Percentiles rank a stretch among this genome's conserved stretches.
Evolutionary conservation across 2,329 filamentous ascomycete species (phyloP).

Genomic region (Epicoccum nigrum): DNA sequence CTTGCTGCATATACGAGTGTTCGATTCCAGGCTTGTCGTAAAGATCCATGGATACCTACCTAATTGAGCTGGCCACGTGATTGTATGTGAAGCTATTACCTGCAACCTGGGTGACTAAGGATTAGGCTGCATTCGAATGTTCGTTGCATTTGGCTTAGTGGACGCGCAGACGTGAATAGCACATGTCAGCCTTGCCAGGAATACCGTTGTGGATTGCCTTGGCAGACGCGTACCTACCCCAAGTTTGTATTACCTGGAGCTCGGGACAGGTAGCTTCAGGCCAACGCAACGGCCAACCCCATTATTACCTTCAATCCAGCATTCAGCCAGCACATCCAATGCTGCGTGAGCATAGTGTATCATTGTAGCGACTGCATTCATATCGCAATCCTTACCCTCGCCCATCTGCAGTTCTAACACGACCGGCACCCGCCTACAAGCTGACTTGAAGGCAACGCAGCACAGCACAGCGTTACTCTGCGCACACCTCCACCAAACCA

Average conservation of each 20-base stretch:
- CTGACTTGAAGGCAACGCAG: slow-evolving; percentile 13
- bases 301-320: background rate
- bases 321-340: background rate
- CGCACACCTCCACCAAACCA: background rate
- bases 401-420: slow-evolving; percentile 10
- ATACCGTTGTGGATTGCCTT: background rate
- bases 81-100: too few relatives aligned
- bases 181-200: too few relatives aligned
- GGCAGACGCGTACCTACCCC: slow-evolving; percentile 28
- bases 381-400: background rate
- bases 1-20: slow-evolving; percentile 18
- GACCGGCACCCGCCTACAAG: slow-evolving; percentile 17
- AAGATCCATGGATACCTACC: too few relatives aligned
- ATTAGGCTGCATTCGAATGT: too few relatives aligned
- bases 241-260: slow-evolving; percentile 21
- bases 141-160: too few relatives aligned
- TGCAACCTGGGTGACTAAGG: too few relatives aligned
- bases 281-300: slow-evolving; percentile 23
- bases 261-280: slow-evolving; percentile 34
- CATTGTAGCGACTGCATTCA: slow-evolving; percentile 1
- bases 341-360: background rate
- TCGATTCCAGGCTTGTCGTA: background rate
- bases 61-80: too few relatives aligned
- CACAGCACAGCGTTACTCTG: slow-evolving; percentile 3
- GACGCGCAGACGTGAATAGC: too few relatives aligned